These are phyloP conservation scores for maize (Zea mays) DNA, from an alignment of 176 grass and related monocot species.

Conservation along the genomic window Zm-B73-REFERENCE-NAM-5.0 NC_050096.1:239027501-239028000, in stretches of 20 bases:
- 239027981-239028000: too few species aligned
- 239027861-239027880: neutral
- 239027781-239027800: neutral
- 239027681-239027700: neutral
- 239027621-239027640: neutral
- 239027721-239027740: neutral
- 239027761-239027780: neutral
- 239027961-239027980: too few species aligned
- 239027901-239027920: neutral
- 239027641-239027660: conserved; percentile 1
- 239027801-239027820: neutral
- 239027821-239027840: neutral
- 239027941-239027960: neutral
- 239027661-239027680: too few species aligned
- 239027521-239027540: neutral
- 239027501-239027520: neutral
- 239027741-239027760: neutral
- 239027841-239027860: neutral
- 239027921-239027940: neutral
- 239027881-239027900: neutral
- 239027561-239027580: neutral
- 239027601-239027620: neutral
- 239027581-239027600: neutral
- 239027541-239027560: neutral
- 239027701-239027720: neutral